Base-by-base conservation (phyloP, 768 basidiomycete genomes). In the Neoboletus magnificus region DNA sequence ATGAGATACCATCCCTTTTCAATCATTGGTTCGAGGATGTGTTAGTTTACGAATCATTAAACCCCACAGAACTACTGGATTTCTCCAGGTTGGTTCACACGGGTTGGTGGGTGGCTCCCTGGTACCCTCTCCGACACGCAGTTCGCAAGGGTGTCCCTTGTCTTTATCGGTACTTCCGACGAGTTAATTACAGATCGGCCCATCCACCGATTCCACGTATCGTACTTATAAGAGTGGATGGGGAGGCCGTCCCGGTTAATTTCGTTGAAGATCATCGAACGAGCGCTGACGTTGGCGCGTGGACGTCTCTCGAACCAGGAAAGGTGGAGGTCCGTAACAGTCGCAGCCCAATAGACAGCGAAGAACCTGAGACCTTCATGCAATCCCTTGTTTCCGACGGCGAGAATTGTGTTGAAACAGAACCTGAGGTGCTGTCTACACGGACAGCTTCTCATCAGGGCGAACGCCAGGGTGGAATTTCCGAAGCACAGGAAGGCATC, bases 1-100 rank as follows among this genome's bases (percentile, higher is more conserved):
- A 51, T 36, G 10, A 65, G 63, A 66, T 65, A 43, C 63, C 64
- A 10, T 54, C 61, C 8, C 3, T 65, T 13, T 35, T 48, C 16
- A 36, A 55, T 20, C 61, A 65, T 44, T 66, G 64, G 63, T 66
- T 62, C 35, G 63, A 65, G 48, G 50, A 65, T 13, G 39, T 52
- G 15, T 29, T 42, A 44, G 29, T 29, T 18, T 66, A 60, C 37
- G 63, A 65, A 1, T 49, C 61, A 2, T 30, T 62, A 1, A 29
- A 29, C 32, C 52, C 61, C 20, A 30, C 27, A 2, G 33, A 27
- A 5, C 18, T 50, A 7, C 18, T 52, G 13, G 43, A 41, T 33
- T 36, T 27, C 8, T 25, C 43, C 7, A 27, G 48, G 55, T 43
- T 56, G 16, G 16, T 64, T 32, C 29, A 53, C 18, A 12, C 53